Conservation (phyloP, 257 asterid genomes). For the Lavandula angustifolia region DNA sequence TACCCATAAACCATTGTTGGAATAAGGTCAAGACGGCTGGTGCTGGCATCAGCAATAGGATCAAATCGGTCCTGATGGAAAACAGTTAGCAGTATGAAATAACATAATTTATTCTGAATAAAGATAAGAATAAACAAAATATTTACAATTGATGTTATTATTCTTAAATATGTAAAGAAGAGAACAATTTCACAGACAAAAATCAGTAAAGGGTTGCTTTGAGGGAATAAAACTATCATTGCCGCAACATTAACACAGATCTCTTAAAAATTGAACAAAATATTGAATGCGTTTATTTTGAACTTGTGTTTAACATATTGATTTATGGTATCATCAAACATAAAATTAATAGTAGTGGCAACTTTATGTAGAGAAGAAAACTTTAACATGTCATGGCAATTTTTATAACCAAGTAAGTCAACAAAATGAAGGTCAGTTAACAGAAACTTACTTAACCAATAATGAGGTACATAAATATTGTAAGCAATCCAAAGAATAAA, state of each 20-base stretch:
- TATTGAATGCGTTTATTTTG: conserved; percentile 4
- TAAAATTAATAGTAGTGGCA: not conserved
- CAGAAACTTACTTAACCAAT: not conserved
- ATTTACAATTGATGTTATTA: not conserved
- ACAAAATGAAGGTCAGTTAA: not conserved
- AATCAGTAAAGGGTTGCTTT: not conserved
- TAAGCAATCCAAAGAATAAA: not conserved
- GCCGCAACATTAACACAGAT: not conserved
- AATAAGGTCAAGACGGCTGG: conserved; percentile 70
- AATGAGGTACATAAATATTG: conserved; percentile 7
- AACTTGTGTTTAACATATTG: not conserved
- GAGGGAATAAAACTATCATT: not conserved
- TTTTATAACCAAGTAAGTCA: conserved; percentile 3
- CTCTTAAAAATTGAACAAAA: not conserved
- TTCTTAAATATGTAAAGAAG: not conserved
- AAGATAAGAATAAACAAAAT: not conserved
- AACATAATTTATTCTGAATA: not conserved
- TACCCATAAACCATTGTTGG: conserved; percentile 88
- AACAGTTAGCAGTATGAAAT: not conserved
- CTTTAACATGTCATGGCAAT: not conserved
- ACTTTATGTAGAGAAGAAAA: not conserved
- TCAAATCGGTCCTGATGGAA: conserved; percentile 68
- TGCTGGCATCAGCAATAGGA: conserved; percentile 76
- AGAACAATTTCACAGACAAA: not conserved
- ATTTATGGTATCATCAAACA: not conserved